Percentiles rank a stretch among this genome's conserved stretches.
Conservation (phyloP, 2,329 filamentous ascomycete species). For the Graphilbum fragrans region DNA sequence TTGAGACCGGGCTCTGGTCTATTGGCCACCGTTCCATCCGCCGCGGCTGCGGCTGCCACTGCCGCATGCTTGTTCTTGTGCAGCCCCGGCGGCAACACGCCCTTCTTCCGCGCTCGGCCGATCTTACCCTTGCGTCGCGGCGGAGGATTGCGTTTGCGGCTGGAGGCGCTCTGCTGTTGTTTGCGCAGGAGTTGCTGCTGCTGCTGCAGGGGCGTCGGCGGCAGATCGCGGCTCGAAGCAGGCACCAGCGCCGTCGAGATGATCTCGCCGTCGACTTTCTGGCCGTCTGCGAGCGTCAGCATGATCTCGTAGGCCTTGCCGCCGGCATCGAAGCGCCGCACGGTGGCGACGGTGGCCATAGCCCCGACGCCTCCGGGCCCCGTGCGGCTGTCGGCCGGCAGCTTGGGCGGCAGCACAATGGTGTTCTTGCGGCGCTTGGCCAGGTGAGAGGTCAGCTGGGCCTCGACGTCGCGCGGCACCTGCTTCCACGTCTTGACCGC, state of each 20-base stretch:
- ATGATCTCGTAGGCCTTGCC: slow-evolving; percentile 80
- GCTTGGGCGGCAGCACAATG: slow-evolving; percentile 41
- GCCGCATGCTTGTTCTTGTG: slow-evolving; percentile 6
- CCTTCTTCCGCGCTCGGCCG: slow-evolving; percentile 69
- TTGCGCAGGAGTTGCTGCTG: neutral
- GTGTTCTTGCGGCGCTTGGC: slow-evolving; percentile 51
- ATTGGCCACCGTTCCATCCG: neutral
- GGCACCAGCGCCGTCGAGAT: slow-evolving; percentile 46
- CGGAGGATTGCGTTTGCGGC: slow-evolving; percentile 55
- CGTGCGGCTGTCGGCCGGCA: slow-evolving; percentile 16
- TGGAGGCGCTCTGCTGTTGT: slow-evolving; percentile 21
- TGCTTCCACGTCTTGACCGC: slow-evolving; percentile 50
- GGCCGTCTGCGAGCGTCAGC: slow-evolving; percentile 67
- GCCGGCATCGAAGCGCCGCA: slow-evolving; percentile 63
- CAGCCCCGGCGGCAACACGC: slow-evolving; percentile 34
- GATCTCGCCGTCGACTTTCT: slow-evolving; percentile 71
- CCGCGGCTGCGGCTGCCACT: neutral
- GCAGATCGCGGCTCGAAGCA: slow-evolving; percentile 37
- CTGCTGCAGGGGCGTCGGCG: slow-evolving; percentile 22
- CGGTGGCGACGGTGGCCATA: slow-evolving; percentile 64
- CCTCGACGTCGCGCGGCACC: slow-evolving; percentile 45
- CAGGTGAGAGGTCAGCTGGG: slow-evolving; percentile 37
- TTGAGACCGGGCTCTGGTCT: neutral
- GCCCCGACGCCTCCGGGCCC: slow-evolving; percentile 17
- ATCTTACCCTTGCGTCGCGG: slow-evolving; percentile 67